Evolutionary conservation across 2,329 filamentous ascomycete species (phyloP).

Genomic region (Arachnomyces sp.): DNA sequence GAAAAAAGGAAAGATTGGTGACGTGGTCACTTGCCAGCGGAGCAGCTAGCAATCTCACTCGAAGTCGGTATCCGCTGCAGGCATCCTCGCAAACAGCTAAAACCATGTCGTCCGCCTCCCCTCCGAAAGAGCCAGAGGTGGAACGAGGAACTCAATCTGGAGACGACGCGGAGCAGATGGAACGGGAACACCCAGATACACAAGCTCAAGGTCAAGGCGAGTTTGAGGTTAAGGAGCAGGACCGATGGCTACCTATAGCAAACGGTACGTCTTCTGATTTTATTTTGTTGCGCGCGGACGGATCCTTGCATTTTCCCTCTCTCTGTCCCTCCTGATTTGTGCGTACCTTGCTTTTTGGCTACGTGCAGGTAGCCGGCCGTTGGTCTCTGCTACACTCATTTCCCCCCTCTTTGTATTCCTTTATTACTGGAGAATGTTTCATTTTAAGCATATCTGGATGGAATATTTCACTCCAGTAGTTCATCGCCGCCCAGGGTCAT

Average conservation of each 20-base stretch:
- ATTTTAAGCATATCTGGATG: conserved; percentile 9
- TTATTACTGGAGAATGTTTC: conserved; percentile 3
- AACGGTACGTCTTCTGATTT: conserved; percentile 74
- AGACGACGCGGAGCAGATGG: conserved; percentile 86
- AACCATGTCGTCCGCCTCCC: conserved; percentile 91
- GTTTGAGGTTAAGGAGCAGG: conserved; percentile 99
- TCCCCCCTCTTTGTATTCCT: conserved; percentile 4
- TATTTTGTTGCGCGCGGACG: conserved; percentile 13
- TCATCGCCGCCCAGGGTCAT: conserved; percentile 43
- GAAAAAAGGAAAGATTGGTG: conserved; percentile 19
- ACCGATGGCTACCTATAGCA: conserved; percentile 98
- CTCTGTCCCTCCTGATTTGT: conserved; percentile 43
- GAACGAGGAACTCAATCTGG: conserved; percentile 91
- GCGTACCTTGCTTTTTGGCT: conserved; percentile 36
- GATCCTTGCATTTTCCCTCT: conserved; percentile 27
- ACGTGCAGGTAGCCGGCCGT: conserved; percentile 18
- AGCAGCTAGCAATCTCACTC: conserved; percentile 28
- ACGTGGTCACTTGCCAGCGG: conserved; percentile 39
- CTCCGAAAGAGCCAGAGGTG: conserved; percentile 79
- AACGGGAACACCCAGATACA: conserved; percentile 58
- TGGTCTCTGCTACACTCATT: conserved; percentile 24
- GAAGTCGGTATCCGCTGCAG: conserved; percentile 28
- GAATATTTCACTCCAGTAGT: conserved; percentile 16
- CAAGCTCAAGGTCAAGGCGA: conserved; percentile 73
- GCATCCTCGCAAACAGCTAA: conserved; percentile 47